A percentile compares a stretch with the other conserved stretches of the same genome.
Conservation (phyloP, 1,139 yeast genomes). For the Candida sp. region DNA sequence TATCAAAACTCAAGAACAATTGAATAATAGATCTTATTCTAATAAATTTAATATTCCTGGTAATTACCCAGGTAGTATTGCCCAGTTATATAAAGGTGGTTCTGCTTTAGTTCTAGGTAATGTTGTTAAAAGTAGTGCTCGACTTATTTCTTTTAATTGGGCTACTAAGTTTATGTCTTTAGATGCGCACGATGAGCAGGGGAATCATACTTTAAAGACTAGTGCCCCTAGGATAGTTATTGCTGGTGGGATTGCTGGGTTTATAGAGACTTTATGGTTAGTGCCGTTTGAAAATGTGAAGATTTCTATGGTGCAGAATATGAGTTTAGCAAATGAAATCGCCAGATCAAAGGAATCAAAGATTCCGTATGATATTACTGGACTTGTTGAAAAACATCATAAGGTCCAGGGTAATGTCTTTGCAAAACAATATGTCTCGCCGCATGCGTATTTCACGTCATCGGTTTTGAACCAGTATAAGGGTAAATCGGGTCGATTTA, state of each 20-base stretch:
- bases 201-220: constrained; percentile 35
- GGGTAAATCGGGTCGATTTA: constrained; percentile 22
- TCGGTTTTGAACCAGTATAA: constrained; percentile 30
- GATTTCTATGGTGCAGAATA: constrained; percentile 79
- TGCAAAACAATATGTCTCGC: constrained; percentile 39
- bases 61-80: constrained; percentile 36
- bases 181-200: constrained; percentile 34
- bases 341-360: constrained; percentile 16
- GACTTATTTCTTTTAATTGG: constrained; percentile 75
- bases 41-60: constrained; percentile 33
- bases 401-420: constrained; percentile 22
- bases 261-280: constrained; percentile 74
- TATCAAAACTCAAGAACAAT: constrained; percentile 70
- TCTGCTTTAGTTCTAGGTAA: constrained; percentile 80
- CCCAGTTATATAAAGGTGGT: constrained; percentile 66
- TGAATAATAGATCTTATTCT: constrained; percentile 39
- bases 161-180: constrained; percentile 74
- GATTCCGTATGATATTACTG: constrained; percentile 24
- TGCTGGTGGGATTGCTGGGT: constrained; percentile 87
- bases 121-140: constrained; percentile 64
- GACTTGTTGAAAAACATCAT: constrained; percentile 21
- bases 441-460: constrained; percentile 40
- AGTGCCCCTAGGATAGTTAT: constrained; percentile 72
- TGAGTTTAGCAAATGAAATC: constrained; percentile 34
- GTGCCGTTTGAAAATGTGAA: constrained; percentile 92